Base-by-base conservation (phyloP, 176 grass and related monocot species). In the Avena sativa region DNA sequence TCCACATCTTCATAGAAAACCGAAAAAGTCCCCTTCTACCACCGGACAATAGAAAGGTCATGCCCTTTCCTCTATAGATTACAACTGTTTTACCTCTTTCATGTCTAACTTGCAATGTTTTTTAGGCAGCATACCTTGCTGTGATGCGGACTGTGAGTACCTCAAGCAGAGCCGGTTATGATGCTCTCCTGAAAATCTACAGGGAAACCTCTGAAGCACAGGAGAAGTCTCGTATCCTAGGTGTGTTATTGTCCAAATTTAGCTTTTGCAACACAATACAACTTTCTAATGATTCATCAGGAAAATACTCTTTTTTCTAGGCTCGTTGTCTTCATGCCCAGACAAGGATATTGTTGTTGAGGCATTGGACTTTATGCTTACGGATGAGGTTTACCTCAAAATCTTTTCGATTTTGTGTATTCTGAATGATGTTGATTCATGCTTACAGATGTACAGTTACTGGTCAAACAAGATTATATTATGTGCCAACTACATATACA, bases 51-150 rank as follows among this genome's bases (percentile, higher is more conserved):
- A 94, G 92, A 94, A 91, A 97, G 92, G 92, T 97, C 79, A 43
- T 25, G 21, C 2, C 23, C 80, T 88, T 63, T 62, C 56, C 65
- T 91, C 81, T 78, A 34, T 19, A 51, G 87, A 71, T 60, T 12
- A 7, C 74, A 52, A 23, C 60, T 49, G 9, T 47, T 15, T 34
- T 86, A 81, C 23, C 23, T 84, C 11, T 80, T 34, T 79, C 46
- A 53, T 78, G 2, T 77, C 67, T 87, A 58, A 91, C 43, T 65
- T 89, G 13, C 11, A 46, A 69, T 80, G n/a, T 79, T 73, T 40
- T 95, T 30, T 87, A 98, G 96, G 92, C 92, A 91, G 87, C 93
- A 86, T 98, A 91, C 82, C 84, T 98, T 70, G 92, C 92, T 80
- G 90, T 98, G 81, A 95, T 98, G 93, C 78, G 48, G 58, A 85